A percentile compares a stretch with the other conserved stretches of the same genome.
Conservation (phyloP, 2,329 filamentous ascomycete species). For the Hymenoscyphus albidus region DNA sequence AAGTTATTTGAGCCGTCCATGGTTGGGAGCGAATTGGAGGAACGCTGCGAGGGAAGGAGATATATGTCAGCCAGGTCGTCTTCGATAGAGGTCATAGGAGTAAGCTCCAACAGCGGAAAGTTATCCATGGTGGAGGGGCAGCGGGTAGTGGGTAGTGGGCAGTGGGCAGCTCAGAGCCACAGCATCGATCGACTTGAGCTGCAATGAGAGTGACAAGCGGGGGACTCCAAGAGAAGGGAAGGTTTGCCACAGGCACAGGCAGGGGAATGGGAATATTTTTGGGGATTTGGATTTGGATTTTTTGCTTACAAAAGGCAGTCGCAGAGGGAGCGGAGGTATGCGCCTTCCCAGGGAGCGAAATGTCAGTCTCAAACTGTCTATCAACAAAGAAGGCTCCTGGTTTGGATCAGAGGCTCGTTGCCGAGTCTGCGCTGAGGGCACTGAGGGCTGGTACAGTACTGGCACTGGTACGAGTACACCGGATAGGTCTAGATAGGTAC, state of each 20-base stretch:
- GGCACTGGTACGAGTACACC: no score
- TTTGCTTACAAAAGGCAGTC: slow-evolving; percentile 27
- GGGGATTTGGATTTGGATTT: slow-evolving; percentile 3
- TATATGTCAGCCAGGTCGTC: slow-evolving; percentile 16
- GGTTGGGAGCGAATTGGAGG: slow-evolving; percentile 21
- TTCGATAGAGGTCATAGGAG: neutral
- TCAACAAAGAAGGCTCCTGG: slow-evolving; percentile 14
- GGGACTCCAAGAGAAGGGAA: slow-evolving; percentile 3
- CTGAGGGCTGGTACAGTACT: no score
- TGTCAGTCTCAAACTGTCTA: slow-evolving; percentile 1
- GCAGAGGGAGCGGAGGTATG: slow-evolving; percentile 15
- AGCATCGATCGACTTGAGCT: neutral
- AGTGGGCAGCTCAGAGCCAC: neutral
- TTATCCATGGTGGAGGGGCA: neutral
- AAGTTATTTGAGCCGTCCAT: slow-evolving; percentile 33
- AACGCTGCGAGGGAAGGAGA: slow-evolving; percentile 23
- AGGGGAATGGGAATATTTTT: neutral
- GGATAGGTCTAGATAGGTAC: neutral
- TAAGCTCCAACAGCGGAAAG: neutral
- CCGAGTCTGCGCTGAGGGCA: neutral
- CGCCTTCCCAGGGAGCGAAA: slow-evolving; percentile 25
- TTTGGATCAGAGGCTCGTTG: neutral
- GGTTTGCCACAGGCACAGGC: neutral
- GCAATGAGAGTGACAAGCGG: slow-evolving; percentile 5
- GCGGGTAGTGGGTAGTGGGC: no score